Conservation (phyloP, 2,329 filamentous ascomycete species). For the Colletotrichum cordylinicola region DNA sequence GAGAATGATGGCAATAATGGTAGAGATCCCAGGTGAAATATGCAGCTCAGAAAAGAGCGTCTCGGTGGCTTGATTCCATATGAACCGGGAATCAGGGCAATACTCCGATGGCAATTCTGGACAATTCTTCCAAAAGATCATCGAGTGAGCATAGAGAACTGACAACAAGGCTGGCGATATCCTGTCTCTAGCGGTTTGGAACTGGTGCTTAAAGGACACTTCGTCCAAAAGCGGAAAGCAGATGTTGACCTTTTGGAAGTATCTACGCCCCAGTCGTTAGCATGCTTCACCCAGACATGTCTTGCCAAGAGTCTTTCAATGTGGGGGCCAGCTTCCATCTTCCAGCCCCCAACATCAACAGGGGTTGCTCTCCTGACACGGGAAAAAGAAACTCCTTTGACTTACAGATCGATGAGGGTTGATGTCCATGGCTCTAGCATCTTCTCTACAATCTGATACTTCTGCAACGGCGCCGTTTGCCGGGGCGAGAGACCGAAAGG, state of each 20-base stretch:
- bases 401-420: constrained; percentile 55
- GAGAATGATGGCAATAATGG: constrained; percentile 61
- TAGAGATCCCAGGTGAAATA: constrained; percentile 62
- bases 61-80: constrained; percentile 67
- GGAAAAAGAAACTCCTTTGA: not conserved
- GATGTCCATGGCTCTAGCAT: constrained; percentile 60
- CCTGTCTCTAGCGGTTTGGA: constrained; percentile 47
- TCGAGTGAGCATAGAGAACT: constrained; percentile 62
- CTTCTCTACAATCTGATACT: constrained; percentile 63
- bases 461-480: constrained; percentile 45
- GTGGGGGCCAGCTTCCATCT: not conserved
- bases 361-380: not conserved
- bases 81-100: constrained; percentile 63
- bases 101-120: constrained; percentile 48
- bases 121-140: constrained; percentile 62
- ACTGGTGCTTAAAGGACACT: constrained; percentile 55
- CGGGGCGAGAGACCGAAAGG: constrained; percentile 46
- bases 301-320: not conserved
- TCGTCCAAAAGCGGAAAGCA: constrained; percentile 67
- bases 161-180: constrained; percentile 63
- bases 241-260: constrained; percentile 61
- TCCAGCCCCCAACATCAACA: not conserved
- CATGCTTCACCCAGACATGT: not conserved
- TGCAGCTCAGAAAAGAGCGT: constrained; percentile 66
- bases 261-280: constrained; percentile 37